A percentile compares a stretch with the other conserved stretches of the same genome.
Conservation (phyloP, 371 early-diverging fungal species). For the Apophysomyces sp. region DNA sequence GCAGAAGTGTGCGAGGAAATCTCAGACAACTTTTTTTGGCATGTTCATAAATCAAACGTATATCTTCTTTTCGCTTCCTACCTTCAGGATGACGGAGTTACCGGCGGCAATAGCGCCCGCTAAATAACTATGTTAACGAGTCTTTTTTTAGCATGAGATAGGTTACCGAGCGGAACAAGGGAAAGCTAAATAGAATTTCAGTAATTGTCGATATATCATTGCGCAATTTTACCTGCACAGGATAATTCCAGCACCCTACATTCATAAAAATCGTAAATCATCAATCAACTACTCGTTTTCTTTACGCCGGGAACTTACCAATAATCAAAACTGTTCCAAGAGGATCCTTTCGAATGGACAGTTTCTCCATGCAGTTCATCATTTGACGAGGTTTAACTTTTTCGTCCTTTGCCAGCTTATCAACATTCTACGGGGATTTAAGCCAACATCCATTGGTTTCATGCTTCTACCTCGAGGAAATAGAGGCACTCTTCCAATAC, state of each 20-base stretch:
- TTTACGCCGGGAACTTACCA: constrained; percentile 20
- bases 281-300: background rate
- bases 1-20: constrained; percentile 69
- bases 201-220: background rate
- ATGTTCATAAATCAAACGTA: no score
- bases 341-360: constrained; percentile 70
- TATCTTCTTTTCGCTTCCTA: background rate
- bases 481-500: constrained; percentile 54
- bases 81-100: constrained; percentile 76
- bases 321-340: constrained; percentile 71
- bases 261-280: no score
- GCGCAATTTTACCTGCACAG: constrained; percentile 35
- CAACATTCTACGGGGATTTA: constrained; percentile 46
- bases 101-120: constrained; percentile 92
- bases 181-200: constrained; percentile 9
- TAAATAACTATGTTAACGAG: constrained; percentile 18
- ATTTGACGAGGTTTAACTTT: constrained; percentile 30
- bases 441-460: background rate
- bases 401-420: constrained; percentile 59
- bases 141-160: background rate
- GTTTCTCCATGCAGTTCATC: constrained; percentile 36
- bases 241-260: constrained; percentile 50
- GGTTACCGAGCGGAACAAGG: constrained; percentile 26
- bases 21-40: constrained; percentile 64
- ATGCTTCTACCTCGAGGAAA: constrained; percentile 32